Percentiles rank a stretch among this genome's conserved stretches.
phyloP scores from a whole-genome alignment of 805 yeast species.

The Teunomyces pallodes region DNA sequence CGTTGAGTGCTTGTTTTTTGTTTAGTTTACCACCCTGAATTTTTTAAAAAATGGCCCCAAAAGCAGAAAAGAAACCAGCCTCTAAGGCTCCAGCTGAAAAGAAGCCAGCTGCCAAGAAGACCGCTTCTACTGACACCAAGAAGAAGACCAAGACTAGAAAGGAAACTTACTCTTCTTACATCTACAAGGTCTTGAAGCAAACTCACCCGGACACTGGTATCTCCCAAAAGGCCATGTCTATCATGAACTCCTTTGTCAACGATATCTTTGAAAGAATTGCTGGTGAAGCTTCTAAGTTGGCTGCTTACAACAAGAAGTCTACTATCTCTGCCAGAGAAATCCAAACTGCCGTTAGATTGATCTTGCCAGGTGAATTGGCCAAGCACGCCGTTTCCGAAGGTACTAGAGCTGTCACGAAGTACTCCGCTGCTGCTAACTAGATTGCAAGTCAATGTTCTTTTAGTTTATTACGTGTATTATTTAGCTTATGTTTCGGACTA shows the following conservation, averaged over 20 bases:
- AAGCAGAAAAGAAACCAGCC: constrained; percentile 40
- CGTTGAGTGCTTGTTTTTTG: not conserved
- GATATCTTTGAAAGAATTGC: constrained; percentile 39
- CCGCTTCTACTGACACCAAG: constrained; percentile 30
- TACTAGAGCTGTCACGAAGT: constrained; percentile 40
- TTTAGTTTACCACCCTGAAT: not conserved
- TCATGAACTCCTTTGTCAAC: constrained; percentile 39
- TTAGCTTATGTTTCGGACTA: constrained; percentile 9
- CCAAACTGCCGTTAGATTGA: constrained; percentile 38
- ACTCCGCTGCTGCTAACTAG: constrained; percentile 37
- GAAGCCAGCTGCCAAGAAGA: constrained; percentile 39
- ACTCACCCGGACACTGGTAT: constrained; percentile 41
- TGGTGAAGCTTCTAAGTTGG: constrained; percentile 37
- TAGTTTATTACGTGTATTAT: constrained; percentile 12
- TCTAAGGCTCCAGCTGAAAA: constrained; percentile 40
- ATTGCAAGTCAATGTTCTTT: constrained; percentile 5
- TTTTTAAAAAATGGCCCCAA: constrained; percentile 28
- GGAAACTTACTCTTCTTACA: constrained; percentile 38
- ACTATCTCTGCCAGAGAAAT: constrained; percentile 39
- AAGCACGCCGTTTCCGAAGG: constrained; percentile 41
- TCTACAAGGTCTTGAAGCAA: constrained; percentile 39
- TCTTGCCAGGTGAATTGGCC: constrained; percentile 40
- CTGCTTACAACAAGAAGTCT: constrained; percentile 40
- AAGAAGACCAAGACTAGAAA: constrained; percentile 38
- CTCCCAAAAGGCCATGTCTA: constrained; percentile 39